Evolutionary conservation across 1,139 yeast genomes (phyloP).

Genomic region (Saccharomyces hybrid): DNA sequence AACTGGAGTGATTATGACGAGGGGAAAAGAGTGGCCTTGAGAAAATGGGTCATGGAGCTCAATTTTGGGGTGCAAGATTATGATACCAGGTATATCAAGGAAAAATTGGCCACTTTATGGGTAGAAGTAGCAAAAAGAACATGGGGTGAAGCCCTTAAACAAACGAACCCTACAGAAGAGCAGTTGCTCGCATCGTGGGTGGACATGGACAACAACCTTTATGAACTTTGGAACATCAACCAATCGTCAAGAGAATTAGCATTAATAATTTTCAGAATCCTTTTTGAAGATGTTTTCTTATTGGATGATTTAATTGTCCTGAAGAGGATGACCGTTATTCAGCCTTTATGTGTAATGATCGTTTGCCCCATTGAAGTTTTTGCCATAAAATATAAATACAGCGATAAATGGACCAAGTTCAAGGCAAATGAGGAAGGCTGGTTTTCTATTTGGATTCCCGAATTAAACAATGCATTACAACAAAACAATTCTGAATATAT

Average conservation of each 20-base stretch:
- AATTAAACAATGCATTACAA: slow-evolving; percentile 46
- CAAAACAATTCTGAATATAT: slow-evolving; percentile 42
- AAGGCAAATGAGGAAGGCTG: slow-evolving; percentile 75
- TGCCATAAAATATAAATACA: slow-evolving; percentile 61
- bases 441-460: slow-evolving; percentile 70
- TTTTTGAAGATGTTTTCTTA: slow-evolving; percentile 90
- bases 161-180: slow-evolving; percentile 33
- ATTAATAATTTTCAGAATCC: slow-evolving; percentile 67
- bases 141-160: slow-evolving; percentile 63
- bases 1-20: slow-evolving; percentile 51
- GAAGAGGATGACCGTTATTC: slow-evolving; percentile 67
- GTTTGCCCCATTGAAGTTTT: slow-evolving; percentile 66
- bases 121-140: slow-evolving; percentile 84
- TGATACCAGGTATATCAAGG: slow-evolving; percentile 87
- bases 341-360: slow-evolving; percentile 76
- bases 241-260: slow-evolving; percentile 65
- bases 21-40: slow-evolving; percentile 60
- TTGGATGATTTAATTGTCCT: slow-evolving; percentile 88
- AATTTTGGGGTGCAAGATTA: slow-evolving; percentile 48
- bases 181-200: slow-evolving; percentile 72
- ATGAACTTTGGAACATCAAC: slow-evolving; percentile 64
- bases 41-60: slow-evolving; percentile 79
- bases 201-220: slow-evolving; percentile 73
- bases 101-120: slow-evolving; percentile 86
- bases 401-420: slow-evolving; percentile 52